Evolutionary conservation across 2,329 filamentous ascomycete genomes (phyloP).

Genomic region (Pseudocercospora crystallina): DNA sequence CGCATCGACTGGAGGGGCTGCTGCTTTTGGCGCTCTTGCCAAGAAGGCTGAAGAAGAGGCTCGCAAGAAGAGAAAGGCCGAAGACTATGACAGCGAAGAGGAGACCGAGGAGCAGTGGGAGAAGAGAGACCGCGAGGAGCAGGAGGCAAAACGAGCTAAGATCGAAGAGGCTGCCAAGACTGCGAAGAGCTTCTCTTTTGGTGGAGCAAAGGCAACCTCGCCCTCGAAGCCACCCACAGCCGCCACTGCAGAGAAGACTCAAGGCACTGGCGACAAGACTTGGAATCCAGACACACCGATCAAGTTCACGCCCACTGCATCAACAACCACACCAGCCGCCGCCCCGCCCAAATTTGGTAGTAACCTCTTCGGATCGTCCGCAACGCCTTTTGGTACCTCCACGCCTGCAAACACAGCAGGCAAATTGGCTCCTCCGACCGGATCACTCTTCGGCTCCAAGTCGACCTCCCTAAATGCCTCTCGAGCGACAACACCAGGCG

Average conservation of each 20-base stretch:
- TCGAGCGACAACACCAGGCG: conserved; percentile 48
- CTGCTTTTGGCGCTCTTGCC: conserved; percentile 42
- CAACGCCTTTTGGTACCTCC: conserved; percentile 6
- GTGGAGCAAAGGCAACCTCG: conserved; percentile 7
- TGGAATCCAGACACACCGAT: conserved; percentile 51
- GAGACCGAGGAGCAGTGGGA: conserved; percentile 53
- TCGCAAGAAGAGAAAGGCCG: conserved; percentile 50
- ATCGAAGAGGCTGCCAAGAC: conserved; percentile 40
- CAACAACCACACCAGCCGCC: conserved; percentile 27
- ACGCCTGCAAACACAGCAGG: conserved; percentile 17
- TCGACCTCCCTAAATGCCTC: conserved; percentile 41
- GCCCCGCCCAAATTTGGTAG: conserved; percentile 20
- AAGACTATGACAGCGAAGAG: conserved; percentile 54
- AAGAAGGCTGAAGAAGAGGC: conserved; percentile 44
- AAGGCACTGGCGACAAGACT: conserved; percentile 42
- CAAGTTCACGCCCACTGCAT: conserved; percentile 32
- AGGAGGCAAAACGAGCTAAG: conserved; percentile 46
- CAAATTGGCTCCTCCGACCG: conserved; percentile 29
- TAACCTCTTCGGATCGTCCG: background rate
- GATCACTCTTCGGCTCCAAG: conserved; percentile 41
- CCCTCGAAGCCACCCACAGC: conserved; percentile 16
- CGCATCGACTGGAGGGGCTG: conserved; percentile 9
- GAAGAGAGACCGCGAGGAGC: conserved; percentile 46
- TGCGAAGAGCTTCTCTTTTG: conserved; percentile 27
- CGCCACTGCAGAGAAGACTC: conserved; percentile 22